Evolutionary conservation across 176 grass and related monocot species (phyloP), one percentile per base, ranked within the genome.

Genomic region (Paspalum notatum): DNA sequence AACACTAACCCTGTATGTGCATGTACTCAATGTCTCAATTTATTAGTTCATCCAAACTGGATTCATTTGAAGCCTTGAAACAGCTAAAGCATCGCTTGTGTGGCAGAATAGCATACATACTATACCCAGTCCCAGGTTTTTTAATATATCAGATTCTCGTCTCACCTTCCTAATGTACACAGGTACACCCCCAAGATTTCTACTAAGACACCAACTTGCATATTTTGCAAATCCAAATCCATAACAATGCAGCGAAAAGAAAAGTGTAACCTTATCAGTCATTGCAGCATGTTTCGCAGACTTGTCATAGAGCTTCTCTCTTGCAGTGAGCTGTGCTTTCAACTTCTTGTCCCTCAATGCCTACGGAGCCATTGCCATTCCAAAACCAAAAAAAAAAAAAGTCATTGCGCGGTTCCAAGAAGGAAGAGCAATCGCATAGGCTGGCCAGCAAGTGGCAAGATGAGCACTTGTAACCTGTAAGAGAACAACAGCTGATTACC

Each of bases 261-360:
- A 17, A 40, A 11, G 4, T 27, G 13, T 32, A 32, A 94, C 95
- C 90, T 93, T 90, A 67, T 98, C 95, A 26, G 88, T 70, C 71
- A 89, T 90, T 5, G 82, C 95, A 12, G 95, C 95, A 72, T 88
- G 86, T 88, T 95, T 89, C 11, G 92, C 92, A 40, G 92, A 90
- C 25, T 89, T 78, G 20, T 90, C 86, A 80, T 93, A 91, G 46
- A 94, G 72, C 71, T 91, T 91, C 81, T 98, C 95, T 57, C 80
- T 95, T 68, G 76, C 76, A 60, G 79, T 46, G 48, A 98, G 92
- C 74, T 92, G 88, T 3, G 88, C 87, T 85, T 85, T 92, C 72
- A 98, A 58, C 53, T 95, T 98, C 87, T 91, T 98, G 78, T 98
- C 95, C 66, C 65, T 12, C 79, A 98, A 52, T 51, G 21, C 37